Conservation (phyloP, 1,139 yeast genomes). For the Candida tropicalis region DNA sequence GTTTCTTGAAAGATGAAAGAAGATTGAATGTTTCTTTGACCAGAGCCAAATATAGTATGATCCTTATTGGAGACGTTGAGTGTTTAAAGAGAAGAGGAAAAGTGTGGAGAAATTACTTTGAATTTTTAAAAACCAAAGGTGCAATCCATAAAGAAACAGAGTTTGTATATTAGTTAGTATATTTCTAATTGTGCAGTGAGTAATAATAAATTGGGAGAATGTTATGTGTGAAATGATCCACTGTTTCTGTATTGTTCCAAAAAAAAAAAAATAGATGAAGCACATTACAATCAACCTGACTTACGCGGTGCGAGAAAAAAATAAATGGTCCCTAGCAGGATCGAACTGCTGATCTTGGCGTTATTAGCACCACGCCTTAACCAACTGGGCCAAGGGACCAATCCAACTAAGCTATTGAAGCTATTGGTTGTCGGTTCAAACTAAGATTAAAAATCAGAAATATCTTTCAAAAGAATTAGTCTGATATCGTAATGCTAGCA, state of each 20-base stretch:
- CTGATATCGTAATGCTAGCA: no score
- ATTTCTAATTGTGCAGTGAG: not conserved
- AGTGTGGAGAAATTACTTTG: conserved; percentile 58
- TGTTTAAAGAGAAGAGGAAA: conserved; percentile 50
- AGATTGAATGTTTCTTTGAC: conserved; percentile 66
- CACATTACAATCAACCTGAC: no score
- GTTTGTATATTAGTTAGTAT: conserved; percentile 14
- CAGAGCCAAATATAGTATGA: conserved; percentile 59
- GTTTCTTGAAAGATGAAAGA: conserved; percentile 59
- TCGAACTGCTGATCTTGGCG: conserved; percentile 86
- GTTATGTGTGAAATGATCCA: no score
- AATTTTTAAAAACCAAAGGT: conserved; percentile 28
- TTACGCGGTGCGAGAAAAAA: conserved; percentile 2
- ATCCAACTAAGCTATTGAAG: no score
- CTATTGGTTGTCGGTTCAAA: no score
- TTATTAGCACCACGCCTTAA: conserved; percentile 90
- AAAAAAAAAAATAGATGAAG: no score
- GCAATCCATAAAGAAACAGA: conserved; percentile 13
- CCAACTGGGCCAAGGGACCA: conserved; percentile 79
- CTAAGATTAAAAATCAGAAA: no score
- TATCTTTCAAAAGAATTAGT: no score
- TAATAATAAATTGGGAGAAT: no score
- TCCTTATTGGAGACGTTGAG: conserved; percentile 57
- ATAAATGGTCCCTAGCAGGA: conserved; percentile 78
- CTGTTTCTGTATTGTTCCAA: not conserved